phyloP scores from a whole-genome alignment of 1,284 basidiomycete species.

The Cutaneotrichosporon sp. region DNA sequence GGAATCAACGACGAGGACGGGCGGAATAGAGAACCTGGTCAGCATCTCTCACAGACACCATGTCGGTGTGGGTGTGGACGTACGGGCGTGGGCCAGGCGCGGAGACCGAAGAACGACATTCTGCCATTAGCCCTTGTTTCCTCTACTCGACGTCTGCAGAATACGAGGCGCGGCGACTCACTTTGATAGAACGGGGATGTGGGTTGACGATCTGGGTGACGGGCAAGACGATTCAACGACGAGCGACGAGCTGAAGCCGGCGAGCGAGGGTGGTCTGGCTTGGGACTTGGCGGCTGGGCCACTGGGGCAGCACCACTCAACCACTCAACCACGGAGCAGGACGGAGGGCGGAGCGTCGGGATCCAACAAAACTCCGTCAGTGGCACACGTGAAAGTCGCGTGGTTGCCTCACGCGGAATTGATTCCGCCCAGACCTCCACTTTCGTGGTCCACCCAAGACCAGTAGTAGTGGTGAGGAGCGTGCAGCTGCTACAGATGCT shows the following conservation, averaged over 20 bases:
- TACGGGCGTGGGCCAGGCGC: slow-evolving; percentile 46
- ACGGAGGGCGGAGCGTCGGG: not conserved
- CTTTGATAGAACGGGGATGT: not conserved
- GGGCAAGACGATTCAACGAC: no score
- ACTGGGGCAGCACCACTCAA: no score
- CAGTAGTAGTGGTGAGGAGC: no score
- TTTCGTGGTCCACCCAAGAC: not conserved
- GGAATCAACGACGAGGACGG: not conserved
- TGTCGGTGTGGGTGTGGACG: no score
- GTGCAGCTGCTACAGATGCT: no score
- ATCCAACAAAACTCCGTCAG: not conserved
- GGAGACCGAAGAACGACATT: slow-evolving; percentile 41
- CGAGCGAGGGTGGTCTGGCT: not conserved
- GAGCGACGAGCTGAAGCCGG: not conserved
- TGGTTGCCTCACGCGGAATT: not conserved
- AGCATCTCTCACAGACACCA: no score
- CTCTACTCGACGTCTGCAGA: not conserved
- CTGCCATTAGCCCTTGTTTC: not conserved
- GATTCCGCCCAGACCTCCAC: not conserved
- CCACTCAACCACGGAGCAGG: not conserved
- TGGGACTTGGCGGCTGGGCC: no score
- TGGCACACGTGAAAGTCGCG: not conserved
- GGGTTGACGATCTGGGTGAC: no score
- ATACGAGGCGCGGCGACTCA: not conserved
- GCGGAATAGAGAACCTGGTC: not conserved